Evolutionary conservation across 2,329 filamentous ascomycete genomes (phyloP), one percentile per base, ranked within the genome.

Genomic region (Chaetothyriales sp.): DNA sequence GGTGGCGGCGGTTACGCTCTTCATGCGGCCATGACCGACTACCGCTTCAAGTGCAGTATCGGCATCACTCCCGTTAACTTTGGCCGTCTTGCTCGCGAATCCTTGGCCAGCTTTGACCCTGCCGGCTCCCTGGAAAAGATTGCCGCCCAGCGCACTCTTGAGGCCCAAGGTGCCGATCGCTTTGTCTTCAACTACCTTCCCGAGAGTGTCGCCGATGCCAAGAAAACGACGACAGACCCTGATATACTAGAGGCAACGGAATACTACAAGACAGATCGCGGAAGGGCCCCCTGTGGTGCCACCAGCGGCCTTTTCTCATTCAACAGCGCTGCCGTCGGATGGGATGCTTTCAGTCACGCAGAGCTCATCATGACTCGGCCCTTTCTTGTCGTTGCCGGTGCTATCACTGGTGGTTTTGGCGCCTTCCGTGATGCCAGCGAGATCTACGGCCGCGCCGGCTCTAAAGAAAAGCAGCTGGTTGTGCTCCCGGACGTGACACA

Each of bases 1-100:
- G 65, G 63, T 1, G 63, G 61, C 0, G 68, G 69, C 10, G 54
- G 54, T 32, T 70, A 69, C 47, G 62, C 57, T 1, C 54, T 61
- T 5, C 62, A 59, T 47, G 65, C 68, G 1, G 63, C 68, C 5
- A 61, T 65, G 49, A 60, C 63, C 2, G 65, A 72, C 46, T 44
- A 52, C 8, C 67, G 68, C n/a, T 65, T 71, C 55, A 65, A 36
- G 28, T 36, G 28, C 28, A 3, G 28, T 36, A 8, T 36, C 28
- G 28, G 28, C 28, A 36, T 36, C 12, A 36, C 28, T 5, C 28
- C 8, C 10, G 28, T 36, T 10, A 36, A 36, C 28, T 36, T 36
- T 36, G 28, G 28, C 28, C 28, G 28, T 12, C 8, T 36, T 10
- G 4, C 28, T 36, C 28, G 28, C 3, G 57, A 59, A 51, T 44